A percentile compares a stretch with the other conserved stretches of the same genome.
phyloP scores from a whole-genome alignment of 225 moss, liverwort and hornwort genomes.

The Physcomitrium patens region DNA sequence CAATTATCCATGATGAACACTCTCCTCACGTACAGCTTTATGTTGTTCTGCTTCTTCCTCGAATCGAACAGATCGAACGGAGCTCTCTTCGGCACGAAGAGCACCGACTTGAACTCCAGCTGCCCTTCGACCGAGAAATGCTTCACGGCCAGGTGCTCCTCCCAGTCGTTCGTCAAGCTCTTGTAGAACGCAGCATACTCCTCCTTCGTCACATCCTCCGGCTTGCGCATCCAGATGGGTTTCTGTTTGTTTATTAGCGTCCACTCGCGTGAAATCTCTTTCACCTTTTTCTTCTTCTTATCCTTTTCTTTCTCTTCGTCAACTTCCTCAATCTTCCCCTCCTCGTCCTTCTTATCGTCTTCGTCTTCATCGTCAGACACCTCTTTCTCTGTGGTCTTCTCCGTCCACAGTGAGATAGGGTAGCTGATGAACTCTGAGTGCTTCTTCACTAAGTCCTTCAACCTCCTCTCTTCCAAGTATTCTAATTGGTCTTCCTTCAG shows the following conservation, averaged over 20 bases:
- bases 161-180: constrained; percentile 77
- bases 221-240: constrained; percentile 81
- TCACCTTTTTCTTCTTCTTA: constrained; percentile 66
- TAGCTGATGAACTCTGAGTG: constrained; percentile 88
- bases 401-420: constrained; percentile 71
- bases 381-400: constrained; percentile 72
- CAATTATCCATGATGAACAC: constrained; percentile 87
- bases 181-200: constrained; percentile 84
- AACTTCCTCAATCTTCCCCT: constrained; percentile 69
- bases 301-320: constrained; percentile 56
- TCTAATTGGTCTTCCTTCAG: constrained; percentile 51
- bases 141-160: constrained; percentile 73
- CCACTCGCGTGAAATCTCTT: constrained; percentile 74
- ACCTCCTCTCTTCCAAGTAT: constrained; percentile 74
- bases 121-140: constrained; percentile 82
- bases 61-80: constrained; percentile 84
- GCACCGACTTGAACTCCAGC: constrained; percentile 75
- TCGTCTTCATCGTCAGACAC: constrained; percentile 80
- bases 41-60: constrained; percentile 71
- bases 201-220: constrained; percentile 72
- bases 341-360: constrained; percentile 56
- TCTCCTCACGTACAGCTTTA: constrained; percentile 79
- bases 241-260: constrained; percentile 73
- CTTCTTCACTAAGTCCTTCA: constrained; percentile 81
- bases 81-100: constrained; percentile 65